Conservation (phyloP, 2,329 filamentous ascomycete genomes). For the Nakataea oryzae region DNA sequence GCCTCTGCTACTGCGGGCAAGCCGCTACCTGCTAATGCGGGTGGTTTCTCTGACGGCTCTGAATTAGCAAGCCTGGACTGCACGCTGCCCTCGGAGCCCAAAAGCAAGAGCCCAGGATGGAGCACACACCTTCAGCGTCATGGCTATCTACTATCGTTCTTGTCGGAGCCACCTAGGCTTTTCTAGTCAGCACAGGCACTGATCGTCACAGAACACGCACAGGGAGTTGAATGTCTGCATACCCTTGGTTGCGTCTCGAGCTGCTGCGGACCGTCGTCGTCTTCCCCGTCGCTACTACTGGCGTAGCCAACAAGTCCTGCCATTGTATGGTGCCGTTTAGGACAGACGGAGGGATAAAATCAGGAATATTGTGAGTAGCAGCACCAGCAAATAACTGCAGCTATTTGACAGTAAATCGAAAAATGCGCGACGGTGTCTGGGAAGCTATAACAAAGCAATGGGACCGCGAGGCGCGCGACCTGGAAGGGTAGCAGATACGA, state of each 20-base stretch:
- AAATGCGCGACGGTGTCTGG: neutral
- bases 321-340: slow-evolving; percentile 16
- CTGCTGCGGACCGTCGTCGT: slow-evolving; percentile 15
- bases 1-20: neutral
- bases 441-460: no score
- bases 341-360: neutral
- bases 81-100: neutral
- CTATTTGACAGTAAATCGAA: neutral
- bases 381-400: neutral
- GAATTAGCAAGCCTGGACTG: neutral
- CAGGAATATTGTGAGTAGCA: neutral
- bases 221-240: neutral
- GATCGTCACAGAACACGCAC: neutral
- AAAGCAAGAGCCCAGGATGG: neutral
- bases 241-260: neutral
- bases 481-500: no score
- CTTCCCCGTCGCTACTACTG: slow-evolving; percentile 43
- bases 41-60: neutral
- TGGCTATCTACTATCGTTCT: neutral
- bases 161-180: neutral
- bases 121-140: neutral
- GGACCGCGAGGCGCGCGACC: neutral
- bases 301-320: slow-evolving; percentile 37
- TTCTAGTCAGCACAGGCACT: neutral
- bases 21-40: neutral